Evolutionary conservation across 202 grass and related monocot genomes (phyloP), one percentile per base, ranked within the genome.

Genomic region (Panicum hallii): DNA sequence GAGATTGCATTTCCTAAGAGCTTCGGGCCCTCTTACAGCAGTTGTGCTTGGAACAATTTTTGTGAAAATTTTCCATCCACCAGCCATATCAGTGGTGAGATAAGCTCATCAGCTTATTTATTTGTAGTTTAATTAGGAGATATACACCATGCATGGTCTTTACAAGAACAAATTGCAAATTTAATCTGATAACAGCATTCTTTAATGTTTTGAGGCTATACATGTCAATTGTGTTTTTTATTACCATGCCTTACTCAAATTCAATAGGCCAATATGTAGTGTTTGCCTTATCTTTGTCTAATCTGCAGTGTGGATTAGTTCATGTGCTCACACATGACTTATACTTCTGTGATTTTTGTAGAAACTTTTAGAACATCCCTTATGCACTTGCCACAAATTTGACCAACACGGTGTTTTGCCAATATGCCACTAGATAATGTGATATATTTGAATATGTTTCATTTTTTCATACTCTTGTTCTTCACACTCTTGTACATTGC

Each of bases 31-130:
- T 61, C 93, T 98, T 73, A 95, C 96, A 88, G 91, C 96, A 74
- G 93, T 98, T 79, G 86, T 98, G 68, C 58, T 95, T 69, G 96
- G 96, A 72, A 95, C 91, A 66, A 63, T 88, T 76, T 86, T 95
- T 86, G 88, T 98, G 71, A 98, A 98, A 92, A 54, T 98, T 86
- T 98, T 98, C 84, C 93, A 52, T 87, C 93, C 93, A 82, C 26
- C 78, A 86, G 86, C 89, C 79, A 98, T 98, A 74, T 90, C 96
- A 89, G 93, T 95, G 87, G 96, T 98, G 64, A 93, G 85, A 82
- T 84, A 40, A 78, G 20, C 61, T 82, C 53, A 56, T 55, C 72
- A 79, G 52, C 44, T 73, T 75, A 50, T 60, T 47, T 20, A 57
- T 82, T 14, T 70, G 50, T 30, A 56, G 19, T 61, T 72, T 62